Conservation (phyloP, 2,329 filamentous ascomycete species). For the Sclerotinia glacialis region DNA sequence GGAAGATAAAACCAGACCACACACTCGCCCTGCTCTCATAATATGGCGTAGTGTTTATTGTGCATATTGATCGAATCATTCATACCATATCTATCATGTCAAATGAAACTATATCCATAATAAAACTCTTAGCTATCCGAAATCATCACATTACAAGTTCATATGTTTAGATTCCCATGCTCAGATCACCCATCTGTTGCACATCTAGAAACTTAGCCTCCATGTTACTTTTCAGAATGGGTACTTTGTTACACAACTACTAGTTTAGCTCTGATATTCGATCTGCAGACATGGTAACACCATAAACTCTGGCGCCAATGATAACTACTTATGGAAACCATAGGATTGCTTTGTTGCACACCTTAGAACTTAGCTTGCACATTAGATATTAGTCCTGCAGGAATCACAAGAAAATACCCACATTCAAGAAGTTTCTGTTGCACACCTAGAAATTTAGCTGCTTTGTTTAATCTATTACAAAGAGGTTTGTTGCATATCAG, state of each 20-base stretch:
- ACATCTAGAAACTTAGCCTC: neutral
- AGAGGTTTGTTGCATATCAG: constrained; percentile 1
- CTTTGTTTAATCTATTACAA: neutral
- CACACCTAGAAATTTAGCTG: neutral
- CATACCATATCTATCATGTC: constrained; percentile 9
- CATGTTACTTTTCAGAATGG: neutral
- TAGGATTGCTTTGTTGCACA: constrained; percentile 17
- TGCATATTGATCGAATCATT: neutral
- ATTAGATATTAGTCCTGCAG: constrained; percentile 1
- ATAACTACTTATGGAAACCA: neutral
- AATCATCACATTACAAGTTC: neutral
- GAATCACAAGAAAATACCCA: neutral
- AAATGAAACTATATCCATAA: constrained; percentile 5
- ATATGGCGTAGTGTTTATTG: neutral
- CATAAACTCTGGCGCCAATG: constrained; percentile 3
- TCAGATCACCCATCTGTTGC: neutral
- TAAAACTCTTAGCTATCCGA: constrained; percentile 5
- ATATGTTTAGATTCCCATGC: neutral
- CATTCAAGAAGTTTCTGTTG: neutral
- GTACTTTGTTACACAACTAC: constrained; percentile 10
- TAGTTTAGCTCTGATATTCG: constrained; percentile 5
- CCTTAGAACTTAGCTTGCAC: constrained; percentile 18
- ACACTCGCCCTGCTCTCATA: constrained; percentile 54
- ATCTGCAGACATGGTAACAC: constrained; percentile 2
- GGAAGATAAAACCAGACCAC: constrained; percentile 67